Evolutionary conservation across 2,329 filamentous ascomycete genomes (phyloP), one percentile per base, ranked within the genome.

Genomic region (Aspergillus sp.): DNA sequence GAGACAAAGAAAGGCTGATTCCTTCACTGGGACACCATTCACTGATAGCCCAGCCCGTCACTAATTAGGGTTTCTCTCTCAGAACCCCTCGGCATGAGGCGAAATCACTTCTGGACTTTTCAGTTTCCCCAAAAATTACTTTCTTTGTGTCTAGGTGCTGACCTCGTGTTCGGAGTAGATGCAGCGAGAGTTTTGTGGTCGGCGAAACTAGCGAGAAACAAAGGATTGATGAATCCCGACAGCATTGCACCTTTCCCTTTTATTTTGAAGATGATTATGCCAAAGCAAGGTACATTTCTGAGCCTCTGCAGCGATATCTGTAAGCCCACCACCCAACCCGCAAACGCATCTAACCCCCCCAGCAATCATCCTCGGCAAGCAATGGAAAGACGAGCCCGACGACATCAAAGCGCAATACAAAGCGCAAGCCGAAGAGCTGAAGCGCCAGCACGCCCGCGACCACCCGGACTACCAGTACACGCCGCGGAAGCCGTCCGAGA

Each of bases 391-490:
- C 3, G 63, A 66, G 39, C 32, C 45, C 11, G 47, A 53, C 13
- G 46, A 52, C 6, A 49, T 59, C 34, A 61, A 57, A 33, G 48
- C 49, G 12, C 43, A 55, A 22, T 68, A 55, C 47, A 61, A 56
- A 36, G 43, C 39, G 15, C 44, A 60, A 26, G 60, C 66, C 4
- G 56, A 61, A 11, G 47, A 58, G 10, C 44, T 55, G 20, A 66
- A 67, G 42, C 41, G 37, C 16, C 51, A 63, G 37, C 65, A 68
- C 37, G 44, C 53, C 6, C 40, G 51, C 26, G 48, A 58, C 11
- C 51, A 66, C 42, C 64, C 64, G 4, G 51, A 60, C 29, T 68
- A 67, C 43, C 58, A 65, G 30, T 67, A 67, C 40, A 56, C 63
- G 33, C 64, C 66, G 33, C 61, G 65, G 40, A 66, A 66, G 48